These are phyloP conservation scores for Aurifilum marmelostoma DNA, from an alignment of 2,329 filamentous ascomycete genomes.

Conservation along the genomic window DNA sequence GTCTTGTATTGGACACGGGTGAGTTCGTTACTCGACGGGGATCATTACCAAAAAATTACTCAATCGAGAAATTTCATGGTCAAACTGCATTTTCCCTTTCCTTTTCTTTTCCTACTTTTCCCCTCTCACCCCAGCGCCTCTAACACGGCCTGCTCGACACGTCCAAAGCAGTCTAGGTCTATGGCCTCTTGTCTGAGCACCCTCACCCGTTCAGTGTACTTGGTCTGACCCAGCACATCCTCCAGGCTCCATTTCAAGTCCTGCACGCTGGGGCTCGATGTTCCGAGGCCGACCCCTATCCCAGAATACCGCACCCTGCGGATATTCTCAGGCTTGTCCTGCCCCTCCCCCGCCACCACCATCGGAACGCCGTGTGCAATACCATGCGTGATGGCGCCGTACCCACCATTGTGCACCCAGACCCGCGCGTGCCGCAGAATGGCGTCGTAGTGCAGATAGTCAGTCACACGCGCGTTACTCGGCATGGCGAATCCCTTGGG, in stretches of 20 bases:
- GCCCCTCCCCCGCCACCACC: constrained; percentile 45
- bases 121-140: not conserved
- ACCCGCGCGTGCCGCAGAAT: constrained; percentile 41
- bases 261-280: constrained; percentile 34
- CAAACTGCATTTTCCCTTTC: too few relatives aligned
- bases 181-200: constrained; percentile 37
- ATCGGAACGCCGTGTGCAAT: constrained; percentile 45
- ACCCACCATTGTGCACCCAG: constrained; percentile 47
- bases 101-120: not conserved
- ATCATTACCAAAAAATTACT: not conserved
- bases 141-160: constrained; percentile 34
- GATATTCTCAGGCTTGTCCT: constrained; percentile 47
- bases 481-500: constrained; percentile 32
- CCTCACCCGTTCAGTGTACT: constrained; percentile 32
- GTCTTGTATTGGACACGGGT: too few relatives aligned
- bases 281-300: constrained; percentile 40
- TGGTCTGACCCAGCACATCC: constrained; percentile 34
- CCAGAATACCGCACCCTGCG: constrained; percentile 40
- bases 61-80: too few relatives aligned
- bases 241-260: constrained; percentile 37
- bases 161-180: constrained; percentile 37
- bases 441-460: constrained; percentile 45
- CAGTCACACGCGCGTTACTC: constrained; percentile 39
- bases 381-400: constrained; percentile 46
- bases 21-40: too few relatives aligned